phyloP scores from a whole-genome alignment of 2,329 filamentous ascomycete genomes.

The Cladosporium austrohemisphaericum region DNA sequence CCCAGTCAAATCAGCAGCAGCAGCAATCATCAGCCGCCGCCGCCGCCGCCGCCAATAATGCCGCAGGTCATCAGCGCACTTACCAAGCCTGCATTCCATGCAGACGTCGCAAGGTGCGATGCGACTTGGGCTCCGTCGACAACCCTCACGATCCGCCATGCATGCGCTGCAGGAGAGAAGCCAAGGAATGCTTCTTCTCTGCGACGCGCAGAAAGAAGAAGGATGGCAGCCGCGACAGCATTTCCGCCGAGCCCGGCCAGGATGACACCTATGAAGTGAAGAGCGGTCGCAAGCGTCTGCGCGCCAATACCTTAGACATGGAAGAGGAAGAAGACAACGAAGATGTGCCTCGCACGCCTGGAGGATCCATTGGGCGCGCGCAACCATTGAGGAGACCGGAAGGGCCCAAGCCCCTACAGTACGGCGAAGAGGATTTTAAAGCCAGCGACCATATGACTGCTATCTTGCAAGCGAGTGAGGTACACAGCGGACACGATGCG shows the following conservation, averaged over 20 bases:
- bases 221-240: slow-evolving; percentile 40
- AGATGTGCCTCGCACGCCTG: slow-evolving; percentile 62
- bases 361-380: slow-evolving; percentile 61
- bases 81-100: slow-evolving; percentile 50
- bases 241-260: slow-evolving; percentile 40
- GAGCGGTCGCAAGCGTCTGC: slow-evolving; percentile 68
- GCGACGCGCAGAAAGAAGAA: slow-evolving; percentile 82
- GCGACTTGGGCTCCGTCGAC: slow-evolving; percentile 70
- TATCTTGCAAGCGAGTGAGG: slow-evolving; percentile 59
- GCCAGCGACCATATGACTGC: slow-evolving; percentile 59
- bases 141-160: slow-evolving; percentile 92
- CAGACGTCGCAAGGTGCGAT: slow-evolving; percentile 55
- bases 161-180: slow-evolving; percentile 87
- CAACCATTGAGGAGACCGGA: slow-evolving; percentile 64
- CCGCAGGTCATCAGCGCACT: slow-evolving; percentile 25
- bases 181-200: slow-evolving; percentile 96
- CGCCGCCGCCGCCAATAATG: slow-evolving; percentile 1
- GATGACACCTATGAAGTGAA: slow-evolving; percentile 62
- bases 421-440: slow-evolving; percentile 53
- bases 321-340: slow-evolving; percentile 46
- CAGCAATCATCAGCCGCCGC: neutral
- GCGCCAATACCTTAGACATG: slow-evolving; percentile 34
- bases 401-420: slow-evolving; percentile 32
- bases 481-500: slow-evolving; percentile 90
- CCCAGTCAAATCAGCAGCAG: slow-evolving; percentile 1